These are phyloP conservation scores for Amphichorda felina DNA, from an alignment of 2,329 filamentous ascomycete species.

Conservation along the genomic window DNA sequence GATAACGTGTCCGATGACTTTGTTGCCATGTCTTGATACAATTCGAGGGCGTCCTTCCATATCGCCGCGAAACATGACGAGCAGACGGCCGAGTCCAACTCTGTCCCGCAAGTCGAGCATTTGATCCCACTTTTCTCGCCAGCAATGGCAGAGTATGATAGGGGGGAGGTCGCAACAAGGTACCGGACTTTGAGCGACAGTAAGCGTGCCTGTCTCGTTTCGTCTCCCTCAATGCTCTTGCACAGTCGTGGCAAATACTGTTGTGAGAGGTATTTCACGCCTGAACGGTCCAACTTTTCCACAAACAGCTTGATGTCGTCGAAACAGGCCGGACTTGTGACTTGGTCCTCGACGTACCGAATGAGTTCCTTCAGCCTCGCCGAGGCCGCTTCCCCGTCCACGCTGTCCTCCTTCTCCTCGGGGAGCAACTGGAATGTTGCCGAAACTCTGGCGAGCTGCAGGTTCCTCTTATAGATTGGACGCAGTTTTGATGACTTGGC, in stretches of 20 bases:
- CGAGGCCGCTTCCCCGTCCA: constrained; percentile 14
- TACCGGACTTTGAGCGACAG: constrained; percentile 32
- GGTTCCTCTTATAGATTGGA: constrained; percentile 26
- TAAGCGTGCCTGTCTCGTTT: constrained; percentile 14
- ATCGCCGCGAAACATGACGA: constrained; percentile 11
- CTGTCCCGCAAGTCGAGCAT: constrained; percentile 12
- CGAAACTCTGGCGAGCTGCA: constrained; percentile 24
- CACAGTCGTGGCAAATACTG: constrained; percentile 4
- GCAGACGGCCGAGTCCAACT: constrained; percentile 9
- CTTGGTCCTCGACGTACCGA: constrained; percentile 22
- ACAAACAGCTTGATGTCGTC: constrained; percentile 33
- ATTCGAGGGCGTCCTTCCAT: constrained; percentile 9
- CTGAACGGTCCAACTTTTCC: constrained; percentile 25
- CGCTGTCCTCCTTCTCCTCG: constrained; percentile 15
- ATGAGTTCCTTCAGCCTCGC: constrained; percentile 20
- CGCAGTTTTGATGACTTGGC: constrained; percentile 14
- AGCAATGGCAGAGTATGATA: constrained; percentile 10
- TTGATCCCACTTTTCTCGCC: constrained; percentile 3
- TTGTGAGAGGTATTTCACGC: constrained; percentile 26
- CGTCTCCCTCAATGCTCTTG: constrained; percentile 14
- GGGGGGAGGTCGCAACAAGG: constrained; percentile 25
- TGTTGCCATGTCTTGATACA: constrained; percentile 6
- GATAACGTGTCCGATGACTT: constrained; percentile 3
- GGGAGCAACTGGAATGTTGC: constrained; percentile 21
- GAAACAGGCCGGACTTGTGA: constrained; percentile 27